phyloP scores from a whole-genome alignment of 2,329 filamentous ascomycete genomes.

The Scedosporium apiospermum region DNA sequence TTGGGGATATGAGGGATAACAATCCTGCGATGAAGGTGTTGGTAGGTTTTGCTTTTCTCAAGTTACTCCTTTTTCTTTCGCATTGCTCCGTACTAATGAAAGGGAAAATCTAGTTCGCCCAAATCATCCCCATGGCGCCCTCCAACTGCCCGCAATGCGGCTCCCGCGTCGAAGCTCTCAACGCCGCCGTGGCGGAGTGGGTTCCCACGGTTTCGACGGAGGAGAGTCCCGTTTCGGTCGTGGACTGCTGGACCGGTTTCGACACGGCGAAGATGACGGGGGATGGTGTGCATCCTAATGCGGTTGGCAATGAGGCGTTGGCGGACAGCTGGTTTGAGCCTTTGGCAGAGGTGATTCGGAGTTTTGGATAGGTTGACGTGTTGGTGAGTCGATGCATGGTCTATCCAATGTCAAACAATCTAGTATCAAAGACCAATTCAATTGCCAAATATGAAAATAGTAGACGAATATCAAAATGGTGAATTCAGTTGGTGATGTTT shows the following conservation, averaged over 20 bases:
- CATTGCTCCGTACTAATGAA: background rate
- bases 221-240: slow-evolving; percentile 20
- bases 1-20: slow-evolving; percentile 5
- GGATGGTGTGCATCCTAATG: slow-evolving; percentile 25
- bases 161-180: slow-evolving; percentile 14
- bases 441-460: too few relatives aligned
- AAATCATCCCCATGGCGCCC: slow-evolving; percentile 23
- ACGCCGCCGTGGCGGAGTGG: slow-evolving; percentile 21
- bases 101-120: slow-evolving; percentile 14
- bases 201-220: slow-evolving; percentile 15
- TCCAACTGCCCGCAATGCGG: slow-evolving; percentile 17
- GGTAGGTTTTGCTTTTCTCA: background rate
- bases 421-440: too few relatives aligned
- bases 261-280: slow-evolving; percentile 16
- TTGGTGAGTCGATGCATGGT: too few relatives aligned
- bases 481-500: too few relatives aligned
- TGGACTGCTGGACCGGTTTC: slow-evolving; percentile 24
- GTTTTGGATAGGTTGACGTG: background rate
- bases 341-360: slow-evolving; percentile 6
- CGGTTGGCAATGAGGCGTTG: slow-evolving; percentile 18
- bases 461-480: too few relatives aligned
- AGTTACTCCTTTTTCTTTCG: background rate
- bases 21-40: slow-evolving; percentile 4
- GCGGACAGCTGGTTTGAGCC: slow-evolving; percentile 18
- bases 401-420: too few relatives aligned